phyloP scores from a whole-genome alignment of 1,284 basidiomycete genomes.

The Mycena citricolor region DNA sequence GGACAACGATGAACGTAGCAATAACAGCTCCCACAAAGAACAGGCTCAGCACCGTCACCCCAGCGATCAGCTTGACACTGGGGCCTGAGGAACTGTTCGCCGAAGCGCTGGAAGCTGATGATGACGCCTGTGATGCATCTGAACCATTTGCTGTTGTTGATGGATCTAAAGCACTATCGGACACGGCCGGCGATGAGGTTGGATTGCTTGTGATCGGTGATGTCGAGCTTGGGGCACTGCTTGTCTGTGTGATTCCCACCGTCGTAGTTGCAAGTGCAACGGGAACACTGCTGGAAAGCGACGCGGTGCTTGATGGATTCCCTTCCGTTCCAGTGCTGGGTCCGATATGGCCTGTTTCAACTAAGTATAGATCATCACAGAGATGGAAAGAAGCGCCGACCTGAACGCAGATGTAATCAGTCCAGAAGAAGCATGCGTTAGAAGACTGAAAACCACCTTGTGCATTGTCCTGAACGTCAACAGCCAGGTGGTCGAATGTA shows the following conservation, averaged over 20 bases:
- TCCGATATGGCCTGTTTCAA: too few species aligned
- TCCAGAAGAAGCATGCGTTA: background rate
- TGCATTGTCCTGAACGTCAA: constrained; percentile 22
- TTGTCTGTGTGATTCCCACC: too few species aligned
- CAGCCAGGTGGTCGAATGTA: constrained; percentile 31
- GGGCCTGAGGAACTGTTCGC: background rate
- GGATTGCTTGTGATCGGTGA: background rate
- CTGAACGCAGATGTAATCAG: too few species aligned
- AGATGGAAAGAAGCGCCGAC: too few species aligned
- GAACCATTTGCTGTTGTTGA: too few species aligned
- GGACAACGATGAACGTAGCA: constrained; percentile 12
- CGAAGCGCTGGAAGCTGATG: background rate
- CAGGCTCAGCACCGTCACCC: constrained; percentile 4
- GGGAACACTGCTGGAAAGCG: too few species aligned
- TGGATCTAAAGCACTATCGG: too few species aligned
- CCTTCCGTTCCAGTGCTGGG: too few species aligned
- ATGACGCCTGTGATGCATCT: background rate
- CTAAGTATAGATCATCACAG: too few species aligned
- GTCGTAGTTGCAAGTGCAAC: too few species aligned
- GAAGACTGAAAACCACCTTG: constrained; percentile 12
- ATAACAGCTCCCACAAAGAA: constrained; percentile 7
- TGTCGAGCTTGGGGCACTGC: too few species aligned
- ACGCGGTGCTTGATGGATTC: too few species aligned
- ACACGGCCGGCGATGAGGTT: background rate
- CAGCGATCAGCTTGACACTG: constrained; percentile 7